phyloP scores from a whole-genome alignment of 768 basidiomycete genomes.

The Hygrophorus pudorinus region DNA sequence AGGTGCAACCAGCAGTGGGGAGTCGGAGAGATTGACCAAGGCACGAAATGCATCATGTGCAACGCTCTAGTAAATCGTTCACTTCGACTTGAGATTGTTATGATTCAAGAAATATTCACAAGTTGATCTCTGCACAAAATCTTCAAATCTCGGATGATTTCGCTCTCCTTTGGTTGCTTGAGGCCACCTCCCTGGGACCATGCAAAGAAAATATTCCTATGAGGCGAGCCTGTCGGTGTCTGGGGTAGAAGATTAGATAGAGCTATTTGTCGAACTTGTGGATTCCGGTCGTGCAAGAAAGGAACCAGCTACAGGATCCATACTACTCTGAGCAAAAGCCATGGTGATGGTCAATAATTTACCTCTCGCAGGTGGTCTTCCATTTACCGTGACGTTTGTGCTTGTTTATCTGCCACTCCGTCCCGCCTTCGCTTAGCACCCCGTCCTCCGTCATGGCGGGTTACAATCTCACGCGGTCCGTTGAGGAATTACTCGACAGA shows the following conservation, averaged over 20 bases:
- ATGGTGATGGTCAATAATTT: slow-evolving; percentile 9
- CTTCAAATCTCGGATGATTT: slow-evolving; percentile 73
- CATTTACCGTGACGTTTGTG: slow-evolving; percentile 17
- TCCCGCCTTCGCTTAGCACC: too few species aligned
- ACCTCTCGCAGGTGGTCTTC: slow-evolving; percentile 41
- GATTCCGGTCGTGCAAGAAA: slow-evolving; percentile 81
- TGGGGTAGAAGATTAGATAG: slow-evolving; percentile 76
- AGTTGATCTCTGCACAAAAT: slow-evolving; percentile 82
- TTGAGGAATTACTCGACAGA: slow-evolving; percentile 48
- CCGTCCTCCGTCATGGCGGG: slow-evolving; percentile 38
- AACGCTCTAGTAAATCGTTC: slow-evolving; percentile 43
- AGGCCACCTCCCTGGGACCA: slow-evolving; percentile 49
- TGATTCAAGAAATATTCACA: slow-evolving; percentile 27
- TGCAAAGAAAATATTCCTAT: slow-evolving; percentile 68
- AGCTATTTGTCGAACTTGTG: slow-evolving; percentile 80
- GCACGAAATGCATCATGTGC: slow-evolving; percentile 95
- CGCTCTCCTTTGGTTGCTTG: slow-evolving; percentile 49
- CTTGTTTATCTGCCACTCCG: too few species aligned
- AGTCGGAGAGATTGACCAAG: slow-evolving; percentile 88
- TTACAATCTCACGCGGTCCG: slow-evolving; percentile 66
- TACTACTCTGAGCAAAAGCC: too few species aligned
- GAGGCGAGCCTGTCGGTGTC: slow-evolving; percentile 59
- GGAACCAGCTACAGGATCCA: slow-evolving; percentile 61
- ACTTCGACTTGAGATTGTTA: background rate
- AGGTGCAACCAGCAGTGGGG: slow-evolving; percentile 50